Percentiles rank a stretch among this genome's conserved stretches.
phyloP scores from a whole-genome alignment of 1,284 basidiomycete species.

The Malassezia arunalokei region DNA sequence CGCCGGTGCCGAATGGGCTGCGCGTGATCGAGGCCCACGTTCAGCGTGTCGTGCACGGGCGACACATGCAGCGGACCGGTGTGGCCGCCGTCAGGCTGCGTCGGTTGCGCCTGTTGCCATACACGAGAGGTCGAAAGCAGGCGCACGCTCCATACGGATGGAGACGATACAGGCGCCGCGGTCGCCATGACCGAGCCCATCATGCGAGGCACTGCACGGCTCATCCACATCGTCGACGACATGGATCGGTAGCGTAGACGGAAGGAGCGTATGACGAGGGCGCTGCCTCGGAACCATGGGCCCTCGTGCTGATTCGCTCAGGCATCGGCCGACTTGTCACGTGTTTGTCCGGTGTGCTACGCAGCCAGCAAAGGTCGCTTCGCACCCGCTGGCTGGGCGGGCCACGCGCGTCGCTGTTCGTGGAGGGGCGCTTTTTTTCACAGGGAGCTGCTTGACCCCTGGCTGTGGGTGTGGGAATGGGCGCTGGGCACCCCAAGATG shows the following conservation, averaged over 20 bases:
- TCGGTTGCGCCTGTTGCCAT: conserved; percentile 1
- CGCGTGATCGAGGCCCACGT: conserved; percentile 7
- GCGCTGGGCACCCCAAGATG: neutral
- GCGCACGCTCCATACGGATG: neutral
- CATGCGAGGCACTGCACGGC: conserved; percentile 7
- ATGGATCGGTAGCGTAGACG: too few species aligned
- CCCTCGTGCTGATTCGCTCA: too few species aligned
- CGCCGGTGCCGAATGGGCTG: neutral
- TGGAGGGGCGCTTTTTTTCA: too few species aligned
- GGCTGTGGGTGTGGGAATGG: too few species aligned
- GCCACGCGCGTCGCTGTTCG: too few species aligned
- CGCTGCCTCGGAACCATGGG: too few species aligned
- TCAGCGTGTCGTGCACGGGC: conserved; percentile 15
- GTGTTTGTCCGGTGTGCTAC: too few species aligned
- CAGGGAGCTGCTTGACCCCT: too few species aligned
- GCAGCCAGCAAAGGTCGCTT: too few species aligned
- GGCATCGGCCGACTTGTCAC: too few species aligned
- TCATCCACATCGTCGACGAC: conserved; percentile 1
- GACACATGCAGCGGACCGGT: conserved; percentile 11
- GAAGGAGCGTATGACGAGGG: too few species aligned
- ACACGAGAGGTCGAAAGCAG: neutral
- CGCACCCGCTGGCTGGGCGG: too few species aligned
- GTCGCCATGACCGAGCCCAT: neutral
- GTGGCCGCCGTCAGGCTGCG: neutral
- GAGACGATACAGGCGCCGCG: neutral